Evolutionary conservation across 192 early-diverging fungal genomes (phyloP).

Genomic region (Backusella sp.): DNA sequence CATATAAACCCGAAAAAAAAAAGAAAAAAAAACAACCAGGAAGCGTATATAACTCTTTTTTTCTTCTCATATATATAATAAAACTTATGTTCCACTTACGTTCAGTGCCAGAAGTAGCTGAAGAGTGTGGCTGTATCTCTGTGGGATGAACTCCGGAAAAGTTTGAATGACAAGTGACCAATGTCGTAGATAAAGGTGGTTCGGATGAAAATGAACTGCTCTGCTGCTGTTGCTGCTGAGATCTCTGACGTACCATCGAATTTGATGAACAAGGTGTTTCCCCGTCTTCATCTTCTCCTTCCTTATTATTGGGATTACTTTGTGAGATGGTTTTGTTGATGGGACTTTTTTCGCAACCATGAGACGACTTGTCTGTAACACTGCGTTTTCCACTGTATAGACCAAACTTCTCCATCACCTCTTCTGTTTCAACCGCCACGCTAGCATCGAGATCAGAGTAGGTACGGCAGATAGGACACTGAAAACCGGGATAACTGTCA

Average conservation of each 20-base stretch:
- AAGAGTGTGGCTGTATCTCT: not conserved
- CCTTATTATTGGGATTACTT: not conserved
- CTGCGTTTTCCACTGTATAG: not conserved
- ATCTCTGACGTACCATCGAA: not conserved
- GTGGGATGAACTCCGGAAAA: constrained; percentile 4
- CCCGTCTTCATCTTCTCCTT: not conserved
- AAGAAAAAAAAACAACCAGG: too few relatives aligned
- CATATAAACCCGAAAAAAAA: not conserved
- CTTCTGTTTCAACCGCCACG: constrained; percentile 44
- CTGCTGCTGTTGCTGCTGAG: not conserved
- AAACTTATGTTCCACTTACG: not conserved
- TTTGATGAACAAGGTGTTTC: not conserved
- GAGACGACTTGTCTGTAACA: not conserved
- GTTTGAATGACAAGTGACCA: not conserved
- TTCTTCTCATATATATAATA: not conserved
- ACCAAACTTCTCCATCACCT: constrained; percentile 11
- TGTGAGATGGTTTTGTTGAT: not conserved
- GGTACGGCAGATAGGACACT: constrained; percentile 78
- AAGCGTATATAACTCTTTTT: not conserved
- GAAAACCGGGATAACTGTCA: constrained; percentile 59
- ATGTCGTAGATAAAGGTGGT: not conserved
- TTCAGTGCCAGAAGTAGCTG: not conserved
- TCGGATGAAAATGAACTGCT: not conserved
- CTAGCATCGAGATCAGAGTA: constrained; percentile 78
- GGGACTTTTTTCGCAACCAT: not conserved